Conservation (phyloP, 495 filamentous ascomycete genomes). For the Lepidopterella palustris region DNA sequence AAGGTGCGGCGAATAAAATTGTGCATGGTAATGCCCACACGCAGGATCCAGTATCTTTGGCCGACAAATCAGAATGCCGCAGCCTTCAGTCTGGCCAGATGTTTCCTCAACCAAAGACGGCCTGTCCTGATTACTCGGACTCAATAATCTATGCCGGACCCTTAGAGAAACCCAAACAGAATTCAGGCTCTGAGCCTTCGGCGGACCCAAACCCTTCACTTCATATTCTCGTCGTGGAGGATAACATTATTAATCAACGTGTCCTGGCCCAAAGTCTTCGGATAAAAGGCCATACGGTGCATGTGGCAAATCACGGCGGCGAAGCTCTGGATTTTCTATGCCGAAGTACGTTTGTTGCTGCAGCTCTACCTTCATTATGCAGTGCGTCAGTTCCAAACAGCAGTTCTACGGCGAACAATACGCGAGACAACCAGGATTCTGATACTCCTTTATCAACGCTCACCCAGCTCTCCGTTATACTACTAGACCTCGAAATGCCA, state of each 20-base stretch:
- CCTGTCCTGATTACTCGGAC: too few species aligned
- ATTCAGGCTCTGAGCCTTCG: not conserved
- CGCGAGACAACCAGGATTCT: not conserved
- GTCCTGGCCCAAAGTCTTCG: slow-evolving; percentile 21
- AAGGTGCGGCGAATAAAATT: too few species aligned
- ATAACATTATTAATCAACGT: slow-evolving; percentile 27
- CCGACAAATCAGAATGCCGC: too few species aligned
- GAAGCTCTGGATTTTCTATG: not conserved
- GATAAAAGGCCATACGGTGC: slow-evolving; percentile 5
- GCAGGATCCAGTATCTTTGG: too few species aligned
- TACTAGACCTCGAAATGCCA: slow-evolving; percentile 26
- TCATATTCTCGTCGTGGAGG: slow-evolving; percentile 23
- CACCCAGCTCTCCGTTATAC: slow-evolving; percentile 9
- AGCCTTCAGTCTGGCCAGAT: too few species aligned
- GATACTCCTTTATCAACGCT: not conserved
- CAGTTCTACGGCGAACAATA: not conserved
- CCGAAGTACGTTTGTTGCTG: not conserved
- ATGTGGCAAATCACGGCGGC: slow-evolving; percentile 22
- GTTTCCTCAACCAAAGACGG: too few species aligned
- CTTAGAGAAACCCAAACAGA: too few species aligned
- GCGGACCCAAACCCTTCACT: not conserved
- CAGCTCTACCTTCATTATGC: not conserved
- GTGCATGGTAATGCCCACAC: too few species aligned
- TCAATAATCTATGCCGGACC: too few species aligned
- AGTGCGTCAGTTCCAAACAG: too few species aligned